phyloP scores from a whole-genome alignment of 306 rosid species.

The Alnus glutinosa region DNA sequence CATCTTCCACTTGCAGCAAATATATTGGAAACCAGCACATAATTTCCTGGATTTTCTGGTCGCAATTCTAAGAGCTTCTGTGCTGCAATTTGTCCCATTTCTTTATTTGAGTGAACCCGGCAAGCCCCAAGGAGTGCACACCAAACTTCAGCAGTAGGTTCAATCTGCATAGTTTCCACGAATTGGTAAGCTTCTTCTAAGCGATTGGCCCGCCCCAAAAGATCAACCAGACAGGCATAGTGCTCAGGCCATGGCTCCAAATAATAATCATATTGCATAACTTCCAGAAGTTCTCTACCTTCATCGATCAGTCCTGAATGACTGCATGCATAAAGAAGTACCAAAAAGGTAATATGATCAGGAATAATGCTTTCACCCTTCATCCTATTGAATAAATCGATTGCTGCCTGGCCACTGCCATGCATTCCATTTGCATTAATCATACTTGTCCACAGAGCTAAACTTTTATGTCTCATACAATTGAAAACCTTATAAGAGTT shows the following conservation, averaged over 20 bases:
- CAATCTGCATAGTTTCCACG: constrained; percentile 47
- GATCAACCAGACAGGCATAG: constrained; percentile 70
- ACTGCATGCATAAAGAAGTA: constrained; percentile 73
- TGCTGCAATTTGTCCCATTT: constrained; percentile 62
- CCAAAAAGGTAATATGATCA: constrained; percentile 72
- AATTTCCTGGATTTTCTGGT: constrained; percentile 62
- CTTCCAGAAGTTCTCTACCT: constrained; percentile 48
- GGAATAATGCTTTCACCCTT: constrained; percentile 49
- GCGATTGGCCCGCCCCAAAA: constrained; percentile 67
- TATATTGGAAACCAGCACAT: constrained; percentile 62
- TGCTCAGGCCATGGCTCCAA: constrained; percentile 84
- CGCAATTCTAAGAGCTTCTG: constrained; percentile 57
- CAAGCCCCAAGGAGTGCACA: constrained; percentile 80
- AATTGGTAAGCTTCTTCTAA: constrained; percentile 71
- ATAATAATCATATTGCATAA: constrained; percentile 52
- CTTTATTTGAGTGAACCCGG: constrained; percentile 62
- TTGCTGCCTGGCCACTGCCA: constrained; percentile 62
- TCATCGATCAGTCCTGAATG: constrained; percentile 73
- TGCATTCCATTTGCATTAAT: constrained; percentile 79
- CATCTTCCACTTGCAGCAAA: constrained; percentile 69
- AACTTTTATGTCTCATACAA: constrained; percentile 34
- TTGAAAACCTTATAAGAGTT: constrained; percentile 49
- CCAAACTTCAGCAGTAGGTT: constrained; percentile 72
- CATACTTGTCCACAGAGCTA: constrained; percentile 69
- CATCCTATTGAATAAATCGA: constrained; percentile 56